phyloP scores from a whole-genome alignment of 1,284 basidiomycete genomes.

The Rhizopogon parksii region DNA sequence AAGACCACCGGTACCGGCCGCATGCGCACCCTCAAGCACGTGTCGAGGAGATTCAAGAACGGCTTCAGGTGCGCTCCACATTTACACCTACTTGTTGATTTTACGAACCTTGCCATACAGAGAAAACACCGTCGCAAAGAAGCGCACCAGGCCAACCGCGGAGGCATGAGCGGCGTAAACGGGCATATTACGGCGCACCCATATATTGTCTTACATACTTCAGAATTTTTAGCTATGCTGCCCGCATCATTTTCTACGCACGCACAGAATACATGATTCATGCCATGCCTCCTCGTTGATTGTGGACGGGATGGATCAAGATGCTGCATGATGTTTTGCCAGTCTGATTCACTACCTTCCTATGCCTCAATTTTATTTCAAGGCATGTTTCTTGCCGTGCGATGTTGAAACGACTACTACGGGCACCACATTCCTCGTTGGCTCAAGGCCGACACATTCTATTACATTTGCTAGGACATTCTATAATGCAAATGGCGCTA shows the following conservation, averaged over 20 bases:
- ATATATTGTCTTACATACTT: conserved; percentile 13
- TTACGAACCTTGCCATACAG: conserved; percentile 34
- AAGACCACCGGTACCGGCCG: conserved; percentile 98
- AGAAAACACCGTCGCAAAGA: conserved; percentile 75
- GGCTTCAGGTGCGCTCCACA: conserved; percentile 69
- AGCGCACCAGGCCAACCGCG: conserved; percentile 40
- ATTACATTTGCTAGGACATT: too few species aligned
- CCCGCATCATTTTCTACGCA: conserved; percentile 3
- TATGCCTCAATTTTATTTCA: too few species aligned
- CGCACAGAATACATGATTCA: conserved; percentile 19
- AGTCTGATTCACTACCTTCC: background rate
- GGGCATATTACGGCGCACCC: background rate
- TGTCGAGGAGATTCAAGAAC: conserved; percentile 95
- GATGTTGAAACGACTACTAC: too few species aligned
- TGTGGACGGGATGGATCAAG: background rate
- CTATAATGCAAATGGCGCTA: too few species aligned
- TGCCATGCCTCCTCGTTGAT: conserved; percentile 7
- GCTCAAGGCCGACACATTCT: too few species aligned
- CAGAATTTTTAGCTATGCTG: conserved; percentile 10
- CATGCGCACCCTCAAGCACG: conserved; percentile 91
- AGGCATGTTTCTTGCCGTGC: too few species aligned
- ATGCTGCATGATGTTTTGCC: background rate
- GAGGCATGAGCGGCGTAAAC: conserved; percentile 37
- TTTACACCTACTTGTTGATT: background rate
- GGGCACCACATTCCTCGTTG: too few species aligned